These are phyloP conservation scores for Neocucurbitaria cava DNA, from an alignment of 2,329 filamentous ascomycete genomes.

Conservation along the genomic window DNA sequence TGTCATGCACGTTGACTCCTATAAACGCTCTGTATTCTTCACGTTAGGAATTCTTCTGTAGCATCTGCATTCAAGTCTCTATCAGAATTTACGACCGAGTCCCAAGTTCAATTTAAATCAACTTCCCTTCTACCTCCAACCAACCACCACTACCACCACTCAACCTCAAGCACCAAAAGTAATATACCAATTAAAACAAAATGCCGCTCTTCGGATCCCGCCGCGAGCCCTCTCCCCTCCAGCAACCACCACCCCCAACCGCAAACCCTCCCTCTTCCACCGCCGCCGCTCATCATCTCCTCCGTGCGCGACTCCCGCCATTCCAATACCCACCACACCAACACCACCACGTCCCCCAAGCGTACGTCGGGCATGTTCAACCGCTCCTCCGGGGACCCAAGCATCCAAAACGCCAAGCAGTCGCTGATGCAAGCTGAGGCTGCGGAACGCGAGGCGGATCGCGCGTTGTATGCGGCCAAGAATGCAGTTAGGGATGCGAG, in stretches of 20 bases:
- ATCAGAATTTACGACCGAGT: background rate
- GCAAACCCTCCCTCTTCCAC: constrained; percentile 44
- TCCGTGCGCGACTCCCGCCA: constrained; percentile 26
- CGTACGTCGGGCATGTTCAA: constrained; percentile 51
- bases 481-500: constrained; percentile 67
- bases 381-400: constrained; percentile 63
- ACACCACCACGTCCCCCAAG: constrained; percentile 33
- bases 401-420: constrained; percentile 67
- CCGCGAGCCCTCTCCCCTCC: constrained; percentile 33
- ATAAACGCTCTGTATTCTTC: constrained; percentile 2
- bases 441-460: constrained; percentile 70
- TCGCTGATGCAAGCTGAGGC: constrained; percentile 67
- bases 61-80: background rate
- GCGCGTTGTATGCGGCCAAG: constrained; percentile 65
- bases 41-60: background rate
- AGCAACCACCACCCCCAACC: constrained; percentile 28
- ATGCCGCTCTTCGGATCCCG: constrained; percentile 48
- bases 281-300: constrained; percentile 46
- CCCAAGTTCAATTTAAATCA: background rate
- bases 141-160: constrained; percentile 14
- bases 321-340: constrained; percentile 19
- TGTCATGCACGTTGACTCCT: background rate
- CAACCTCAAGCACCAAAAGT: background rate
- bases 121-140: background rate
- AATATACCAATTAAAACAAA: background rate